A percentile compares a stretch with the other conserved stretches of the same genome.
phyloP scores from a whole-genome alignment of 1,139 yeast species.

The Debaryomyces psychrophilus region DNA sequence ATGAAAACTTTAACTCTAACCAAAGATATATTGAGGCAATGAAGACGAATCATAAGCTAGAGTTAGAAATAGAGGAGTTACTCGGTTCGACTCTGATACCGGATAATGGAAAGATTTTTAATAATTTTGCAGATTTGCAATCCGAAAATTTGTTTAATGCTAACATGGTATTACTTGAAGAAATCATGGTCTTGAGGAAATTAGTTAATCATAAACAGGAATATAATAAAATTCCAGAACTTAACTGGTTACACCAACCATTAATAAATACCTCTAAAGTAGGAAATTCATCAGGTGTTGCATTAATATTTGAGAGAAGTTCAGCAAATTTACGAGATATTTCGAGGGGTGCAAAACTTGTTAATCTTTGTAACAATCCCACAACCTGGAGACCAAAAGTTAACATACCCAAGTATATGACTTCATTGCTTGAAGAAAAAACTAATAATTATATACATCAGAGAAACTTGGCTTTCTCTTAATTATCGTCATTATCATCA shows the following conservation, averaged over 20 bases:
- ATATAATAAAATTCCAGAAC: slow-evolving; percentile 13
- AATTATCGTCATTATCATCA: slow-evolving; percentile 1
- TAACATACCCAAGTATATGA: slow-evolving; percentile 24
- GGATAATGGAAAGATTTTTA: slow-evolving; percentile 21
- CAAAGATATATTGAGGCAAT: slow-evolving; percentile 19
- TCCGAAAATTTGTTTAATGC: slow-evolving; percentile 39
- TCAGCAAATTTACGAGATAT: slow-evolving; percentile 21
- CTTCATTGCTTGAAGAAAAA: slow-evolving; percentile 18
- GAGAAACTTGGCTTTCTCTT: slow-evolving; percentile 11
- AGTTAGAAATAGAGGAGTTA: slow-evolving; percentile 22
- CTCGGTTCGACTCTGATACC: slow-evolving; percentile 20
- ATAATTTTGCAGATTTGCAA: slow-evolving; percentile 26
- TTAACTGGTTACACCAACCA: slow-evolving; percentile 25
- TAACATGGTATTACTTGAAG: slow-evolving; percentile 37
- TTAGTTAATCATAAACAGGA: slow-evolving; percentile 11
- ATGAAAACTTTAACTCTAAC: slow-evolving; percentile 24
- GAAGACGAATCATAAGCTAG: slow-evolving; percentile 22
- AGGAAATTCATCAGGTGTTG: not conserved
- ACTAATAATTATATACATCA: slow-evolving; percentile 15
- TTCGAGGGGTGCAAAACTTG: slow-evolving; percentile 16
- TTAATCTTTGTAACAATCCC: slow-evolving; percentile 6
- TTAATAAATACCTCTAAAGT: slow-evolving; percentile 2
- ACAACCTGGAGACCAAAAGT: slow-evolving; percentile 26
- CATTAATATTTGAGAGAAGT: slow-evolving; percentile 13
- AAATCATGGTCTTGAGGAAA: slow-evolving; percentile 37